Evolutionary conservation across 345 rosid genomes (phyloP).

Genomic region (Cardamine chenopodiifolia): DNA sequence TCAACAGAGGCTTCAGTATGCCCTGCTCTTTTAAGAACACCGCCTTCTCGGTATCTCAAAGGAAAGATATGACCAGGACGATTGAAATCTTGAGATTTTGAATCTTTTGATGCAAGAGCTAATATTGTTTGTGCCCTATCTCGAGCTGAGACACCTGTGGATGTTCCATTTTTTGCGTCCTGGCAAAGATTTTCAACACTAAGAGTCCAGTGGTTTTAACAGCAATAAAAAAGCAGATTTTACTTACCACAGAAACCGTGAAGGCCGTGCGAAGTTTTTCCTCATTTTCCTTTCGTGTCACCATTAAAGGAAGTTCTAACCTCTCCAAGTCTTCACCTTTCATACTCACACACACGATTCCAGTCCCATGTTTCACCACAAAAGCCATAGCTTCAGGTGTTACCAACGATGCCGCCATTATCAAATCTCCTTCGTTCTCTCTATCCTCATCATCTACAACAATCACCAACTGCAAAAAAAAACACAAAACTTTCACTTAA

Average conservation of each 20-base stretch:
- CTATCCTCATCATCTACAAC: conserved; percentile 96
- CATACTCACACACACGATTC: conserved; percentile 93
- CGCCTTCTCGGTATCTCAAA: conserved; percentile 84
- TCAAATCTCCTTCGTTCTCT: conserved; percentile 93
- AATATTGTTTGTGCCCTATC: conserved; percentile 81
- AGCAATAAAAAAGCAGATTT: background rate
- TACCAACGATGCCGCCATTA: conserved; percentile 78
- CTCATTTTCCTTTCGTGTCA: conserved; percentile 73
- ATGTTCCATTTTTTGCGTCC: conserved; percentile 82
- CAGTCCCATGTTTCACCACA: conserved; percentile 87
- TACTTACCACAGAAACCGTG: conserved; percentile 82
- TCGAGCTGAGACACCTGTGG: conserved; percentile 87
- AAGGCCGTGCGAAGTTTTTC: conserved; percentile 84
- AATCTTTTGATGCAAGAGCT: conserved; percentile 72
- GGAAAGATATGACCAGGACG: conserved; percentile 94
- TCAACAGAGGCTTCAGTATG: conserved; percentile 96
- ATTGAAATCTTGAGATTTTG: conserved; percentile 75
- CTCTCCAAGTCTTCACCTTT: conserved; percentile 76
- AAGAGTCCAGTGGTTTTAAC: background rate
- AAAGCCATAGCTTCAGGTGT: conserved; percentile 93
- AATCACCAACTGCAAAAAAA: conserved; percentile 57
- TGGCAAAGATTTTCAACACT: conserved; percentile 21
- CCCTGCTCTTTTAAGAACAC: conserved; percentile 94
- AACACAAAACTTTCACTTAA: background rate
- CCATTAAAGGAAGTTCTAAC: conserved; percentile 89